Percentiles rank a stretch among this genome's conserved stretches.
Evolutionary conservation across 345 rosid genomes (phyloP).

Genomic region (Citrus reticulata): DNA sequence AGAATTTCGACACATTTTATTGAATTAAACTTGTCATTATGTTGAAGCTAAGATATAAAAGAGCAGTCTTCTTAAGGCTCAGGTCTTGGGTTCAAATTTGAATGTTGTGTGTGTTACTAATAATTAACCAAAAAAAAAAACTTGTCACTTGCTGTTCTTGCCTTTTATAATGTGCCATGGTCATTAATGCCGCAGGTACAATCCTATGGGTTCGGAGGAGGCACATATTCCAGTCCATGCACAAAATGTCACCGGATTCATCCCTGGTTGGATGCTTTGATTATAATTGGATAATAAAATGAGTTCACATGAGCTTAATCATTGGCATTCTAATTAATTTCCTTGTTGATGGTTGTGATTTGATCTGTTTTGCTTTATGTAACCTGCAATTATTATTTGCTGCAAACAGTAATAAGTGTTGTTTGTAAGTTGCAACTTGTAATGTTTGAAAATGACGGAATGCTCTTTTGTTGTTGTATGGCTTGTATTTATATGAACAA

Average conservation of each 20-base stretch:
- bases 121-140: no score
- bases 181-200: constrained; percentile 28
- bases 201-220: constrained; percentile 23
- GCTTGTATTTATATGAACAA: background rate
- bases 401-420: background rate
- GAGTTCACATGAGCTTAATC: background rate
- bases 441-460: background rate
- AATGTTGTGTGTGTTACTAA: no score
- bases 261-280: constrained; percentile 53
- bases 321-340: background rate
- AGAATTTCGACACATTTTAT: no score
- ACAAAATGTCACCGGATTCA: constrained; percentile 34
- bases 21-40: no score
- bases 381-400: constrained; percentile 17
- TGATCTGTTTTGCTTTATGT: background rate
- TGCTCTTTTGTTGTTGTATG: background rate
- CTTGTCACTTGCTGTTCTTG: background rate
- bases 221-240: constrained; percentile 10
- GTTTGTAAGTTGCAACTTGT: constrained; percentile 6
- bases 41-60: no score
- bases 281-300: no score
- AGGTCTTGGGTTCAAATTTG: no score
- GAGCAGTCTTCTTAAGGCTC: no score
- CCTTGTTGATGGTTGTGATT: background rate
- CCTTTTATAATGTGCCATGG: background rate